These are phyloP conservation scores for Rhinocladiella similis DNA, from an alignment of 2,329 filamentous ascomycete genomes.

Conservation along the genomic window DNA sequence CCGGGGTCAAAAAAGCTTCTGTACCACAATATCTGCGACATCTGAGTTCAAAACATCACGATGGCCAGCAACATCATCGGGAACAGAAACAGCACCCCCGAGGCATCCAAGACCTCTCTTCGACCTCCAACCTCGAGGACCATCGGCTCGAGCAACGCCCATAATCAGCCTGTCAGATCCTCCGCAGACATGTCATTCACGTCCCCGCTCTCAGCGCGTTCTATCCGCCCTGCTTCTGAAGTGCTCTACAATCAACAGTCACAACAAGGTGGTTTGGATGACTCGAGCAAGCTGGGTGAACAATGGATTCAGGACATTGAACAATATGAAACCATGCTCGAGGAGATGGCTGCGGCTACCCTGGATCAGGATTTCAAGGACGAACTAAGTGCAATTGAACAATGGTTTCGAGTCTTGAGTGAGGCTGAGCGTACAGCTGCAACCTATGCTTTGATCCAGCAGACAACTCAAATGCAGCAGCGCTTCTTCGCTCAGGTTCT, in stretches of 20 bases:
- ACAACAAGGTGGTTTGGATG: conserved; percentile 69
- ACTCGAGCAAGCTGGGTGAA: conserved; percentile 90
- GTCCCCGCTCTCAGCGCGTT: conserved; percentile 69
- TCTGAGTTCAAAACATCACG: conserved; percentile 15
- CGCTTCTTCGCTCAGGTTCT: conserved; percentile 98
- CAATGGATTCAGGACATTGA: conserved; percentile 99
- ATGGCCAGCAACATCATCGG: conserved; percentile 68
- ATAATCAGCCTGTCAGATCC: conserved; percentile 67
- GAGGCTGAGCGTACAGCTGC: conserved; percentile 96
- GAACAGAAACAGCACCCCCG: conserved; percentile 96
- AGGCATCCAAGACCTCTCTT: conserved; percentile 77
- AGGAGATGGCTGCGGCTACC: conserved; percentile 99
- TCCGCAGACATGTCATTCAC: conserved; percentile 92
- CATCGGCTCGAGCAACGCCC: conserved; percentile 64
- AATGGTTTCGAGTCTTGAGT: conserved; percentile 97
- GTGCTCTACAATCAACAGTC: conserved; percentile 80
- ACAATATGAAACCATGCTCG: conserved; percentile 96
- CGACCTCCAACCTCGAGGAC: conserved; percentile 82
- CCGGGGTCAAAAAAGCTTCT: conserved; percentile 1
- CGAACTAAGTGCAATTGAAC: conserved; percentile 96
- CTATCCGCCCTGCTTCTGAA: conserved; percentile 89
- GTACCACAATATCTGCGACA: conserved; percentile 10
- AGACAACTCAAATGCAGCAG: conserved; percentile 98
- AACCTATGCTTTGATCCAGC: conserved; percentile 90
- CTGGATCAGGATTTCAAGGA: conserved; percentile 99